Evolutionary conservation across 2,329 filamentous ascomycete genomes (phyloP).

Genomic region (Neurospora sp.): DNA sequence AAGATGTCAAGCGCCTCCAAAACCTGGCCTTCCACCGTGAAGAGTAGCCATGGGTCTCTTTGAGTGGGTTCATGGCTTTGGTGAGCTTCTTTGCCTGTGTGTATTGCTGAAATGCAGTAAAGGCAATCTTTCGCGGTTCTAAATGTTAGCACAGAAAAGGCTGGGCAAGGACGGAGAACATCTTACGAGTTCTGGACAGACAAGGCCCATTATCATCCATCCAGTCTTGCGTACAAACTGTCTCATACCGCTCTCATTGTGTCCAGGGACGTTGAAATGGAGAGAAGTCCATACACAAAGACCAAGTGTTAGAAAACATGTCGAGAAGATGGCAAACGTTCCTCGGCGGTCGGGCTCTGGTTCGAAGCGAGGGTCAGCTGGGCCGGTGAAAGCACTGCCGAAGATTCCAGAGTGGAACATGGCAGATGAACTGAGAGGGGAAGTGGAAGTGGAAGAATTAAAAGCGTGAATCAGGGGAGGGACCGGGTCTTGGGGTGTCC

Average conservation of each 20-base stretch:
- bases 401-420: conserved; percentile 4
- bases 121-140: background rate
- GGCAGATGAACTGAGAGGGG: background rate
- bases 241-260: background rate
- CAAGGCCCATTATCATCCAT: background rate
- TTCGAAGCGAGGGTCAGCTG: background rate
- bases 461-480: background rate
- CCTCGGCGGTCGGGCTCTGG: background rate
- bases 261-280: background rate
- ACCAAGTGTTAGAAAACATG: background rate
- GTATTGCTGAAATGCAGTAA: background rate
- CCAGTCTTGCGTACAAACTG: background rate
- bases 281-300: conserved; percentile 1
- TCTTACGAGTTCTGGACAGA: background rate
- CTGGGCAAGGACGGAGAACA: background rate
- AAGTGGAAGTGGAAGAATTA: background rate
- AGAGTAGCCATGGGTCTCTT: background rate
- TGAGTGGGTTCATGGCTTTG: background rate
- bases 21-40: background rate
- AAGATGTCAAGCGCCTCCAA: background rate
- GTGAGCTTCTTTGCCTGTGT: background rate
- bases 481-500: background rate
- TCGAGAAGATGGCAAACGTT: background rate
- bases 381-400: conserved; percentile 20
- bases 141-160: background rate